Base-by-base conservation (phyloP, 1,139 yeast genomes). In the Casaregolazyma suthepensis region DNA sequence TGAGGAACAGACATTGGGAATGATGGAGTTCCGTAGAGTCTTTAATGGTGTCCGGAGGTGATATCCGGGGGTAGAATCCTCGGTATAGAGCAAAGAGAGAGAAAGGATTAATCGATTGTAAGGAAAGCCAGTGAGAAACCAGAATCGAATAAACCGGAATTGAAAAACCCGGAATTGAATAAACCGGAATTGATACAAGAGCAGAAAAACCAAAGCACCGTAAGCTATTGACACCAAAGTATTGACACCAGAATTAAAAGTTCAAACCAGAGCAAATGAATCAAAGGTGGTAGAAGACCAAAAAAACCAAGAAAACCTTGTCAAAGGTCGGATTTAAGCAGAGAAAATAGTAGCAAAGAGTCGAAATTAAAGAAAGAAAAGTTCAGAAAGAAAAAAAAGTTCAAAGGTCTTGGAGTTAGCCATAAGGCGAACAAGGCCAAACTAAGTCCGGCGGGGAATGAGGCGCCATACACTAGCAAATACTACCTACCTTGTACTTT, bases 1-100 rank as follows among this genome's bases (percentile, higher is more conserved):
- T 37, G 52, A 17, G 52, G 52, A 10, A 43, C 46, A 42, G 46
- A 42, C 46, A 43, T 43, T 12, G 46, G 18, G 17, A 26, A 20
- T 3, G 5, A 20, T 22, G 12, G 37, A 20, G 13, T 12, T 13
- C 20, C 18, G 46, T 44, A 19, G 10, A 13, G 46, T 22, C 18
- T 17, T 17, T 22, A 17, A 22, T 12, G 47, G n/a, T 31, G 9
- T 22, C 17, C 19, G 23, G 31, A 15, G 47, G 47, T 17, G 47
- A 15, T 31, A 17, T 22, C 17, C 19, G 23, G 31, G 13, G 47
- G 47, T 17, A 29, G 31, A 43, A 18, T n/a, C 26, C 18, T 18
- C 17, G 15, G 31, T 18, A 20, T 23, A 10, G 17, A 10, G 26
- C 17, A n/a, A 9, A 12, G 31, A 15, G 18, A 10, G 31, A 13